Base-by-base conservation (phyloP, 2,329 filamentous ascomycete genomes). In the Phialocephala subalpina region DNA sequence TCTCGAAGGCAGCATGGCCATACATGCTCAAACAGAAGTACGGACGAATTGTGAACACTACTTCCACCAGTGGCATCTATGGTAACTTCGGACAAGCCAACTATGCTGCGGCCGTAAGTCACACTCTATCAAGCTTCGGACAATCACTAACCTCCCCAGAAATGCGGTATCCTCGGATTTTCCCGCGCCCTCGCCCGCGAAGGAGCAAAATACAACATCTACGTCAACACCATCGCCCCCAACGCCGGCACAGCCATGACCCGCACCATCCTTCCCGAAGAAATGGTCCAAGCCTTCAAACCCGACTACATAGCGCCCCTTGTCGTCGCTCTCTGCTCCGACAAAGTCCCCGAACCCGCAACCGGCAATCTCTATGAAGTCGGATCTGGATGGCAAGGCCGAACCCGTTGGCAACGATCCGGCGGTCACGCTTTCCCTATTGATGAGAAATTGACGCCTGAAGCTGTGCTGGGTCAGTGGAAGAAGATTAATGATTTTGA, bases 41-140 rank as follows among this genome's bases (percentile, higher is more conserved):
- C 76, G 96, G 96, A 72, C 93, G 96, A 75, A 89, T 99, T 68
- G 86, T 99, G 77, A 99, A 99, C 86, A 99, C 96, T 57, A 96
- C 96, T 47, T 97, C 93, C 40, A 98, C 96, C 58, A 97, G 92
- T 74, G 96, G 96, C 81, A 97, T 99, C 80, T 99, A 99, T 79
- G 96, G 96, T 74, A 99, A 97, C 87, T 99, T 99, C 78, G 96
- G 96, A 69, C 96, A 99, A 82, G 93, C 95, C 76, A 99, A 99
- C 86, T 99, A 99, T 80, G 87, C 96, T 69, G 93, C 95, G 66
- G 92, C 92, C 65, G 90, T 92, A 86, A 83, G 89, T 85, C 45
- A 1, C 16, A 29, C n/a, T 6, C 49, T 67, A 56, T 77, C 81
- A 47, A 80, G 80, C 71, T 78, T 69, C 52, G 49, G 8, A 1